Conservation (phyloP, 2,329 filamentous ascomycete genomes). For the Ophiostoma angusticollis region DNA sequence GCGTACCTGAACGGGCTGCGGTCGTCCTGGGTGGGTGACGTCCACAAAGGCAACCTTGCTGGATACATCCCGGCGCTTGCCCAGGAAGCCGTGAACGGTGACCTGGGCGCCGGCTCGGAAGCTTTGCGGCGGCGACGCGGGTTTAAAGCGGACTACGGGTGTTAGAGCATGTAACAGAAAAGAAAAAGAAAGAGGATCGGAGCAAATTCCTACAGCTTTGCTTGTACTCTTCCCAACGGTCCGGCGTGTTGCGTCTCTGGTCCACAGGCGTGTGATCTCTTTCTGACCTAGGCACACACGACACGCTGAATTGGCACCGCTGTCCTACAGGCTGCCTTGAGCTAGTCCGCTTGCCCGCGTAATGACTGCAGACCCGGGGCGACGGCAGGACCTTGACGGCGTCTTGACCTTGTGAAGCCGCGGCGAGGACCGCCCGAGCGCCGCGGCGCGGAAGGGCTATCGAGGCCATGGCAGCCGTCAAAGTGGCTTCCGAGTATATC, state of each 20-base stretch:
- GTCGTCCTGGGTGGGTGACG: slow-evolving; percentile 24
- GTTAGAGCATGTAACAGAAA: not conserved
- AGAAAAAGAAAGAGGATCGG: not conserved
- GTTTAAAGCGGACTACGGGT: slow-evolving; percentile 19
- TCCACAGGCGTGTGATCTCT: no score
- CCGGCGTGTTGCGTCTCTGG: not conserved
- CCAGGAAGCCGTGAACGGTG: slow-evolving; percentile 58
- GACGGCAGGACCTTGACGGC: not conserved
- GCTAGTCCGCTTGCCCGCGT: not conserved
- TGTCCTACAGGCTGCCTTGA: no score
- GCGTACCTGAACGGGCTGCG: slow-evolving; percentile 26
- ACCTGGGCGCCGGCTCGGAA: slow-evolving; percentile 28
- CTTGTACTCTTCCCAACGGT: slow-evolving; percentile 29
- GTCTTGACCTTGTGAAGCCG: not conserved
- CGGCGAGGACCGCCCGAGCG: slow-evolving; percentile 1
- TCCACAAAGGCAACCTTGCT: slow-evolving; percentile 61
- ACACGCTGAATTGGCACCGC: not conserved
- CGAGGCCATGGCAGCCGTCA: slow-evolving; percentile 1
- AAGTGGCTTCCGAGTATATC: no score
- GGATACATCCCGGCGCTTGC: slow-evolving; percentile 52
- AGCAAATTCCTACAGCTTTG: slow-evolving; percentile 26
- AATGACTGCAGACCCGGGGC: no score
- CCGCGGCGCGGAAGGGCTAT: slow-evolving; percentile 1
- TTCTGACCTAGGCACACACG: no score
- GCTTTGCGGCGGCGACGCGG: slow-evolving; percentile 16